These are phyloP conservation scores for Calonectria honghensis DNA, from an alignment of 2,329 filamentous ascomycete genomes.

Conservation along the genomic window DNA sequence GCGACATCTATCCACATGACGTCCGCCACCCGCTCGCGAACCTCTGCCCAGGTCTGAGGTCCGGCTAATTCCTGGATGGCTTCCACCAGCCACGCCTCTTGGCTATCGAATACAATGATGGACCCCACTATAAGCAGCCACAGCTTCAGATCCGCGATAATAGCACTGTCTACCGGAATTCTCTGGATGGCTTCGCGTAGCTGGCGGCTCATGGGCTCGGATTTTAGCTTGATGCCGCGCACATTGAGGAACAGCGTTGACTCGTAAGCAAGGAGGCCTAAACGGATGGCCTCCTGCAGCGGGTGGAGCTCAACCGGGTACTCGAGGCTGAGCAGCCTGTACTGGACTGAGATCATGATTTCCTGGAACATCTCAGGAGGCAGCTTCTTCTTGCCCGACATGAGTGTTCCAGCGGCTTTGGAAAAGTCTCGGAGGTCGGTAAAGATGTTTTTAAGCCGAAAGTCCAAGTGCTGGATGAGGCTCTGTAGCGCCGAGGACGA, in stretches of 20 bases:
- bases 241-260: constrained; percentile 55
- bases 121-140: constrained; percentile 55
- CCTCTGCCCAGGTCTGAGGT: constrained; percentile 49
- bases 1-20: constrained; percentile 55
- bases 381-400: constrained; percentile 49
- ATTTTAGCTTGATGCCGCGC: constrained; percentile 45
- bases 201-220: constrained; percentile 38
- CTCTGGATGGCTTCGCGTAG: constrained; percentile 43
- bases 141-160: constrained; percentile 48
- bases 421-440: constrained; percentile 58
- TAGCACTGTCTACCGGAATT: constrained; percentile 11
- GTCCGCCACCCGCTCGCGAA: constrained; percentile 42
- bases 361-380: constrained; percentile 55
- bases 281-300: constrained; percentile 49
- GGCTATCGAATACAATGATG: constrained; percentile 47
- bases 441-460: constrained; percentile 53
- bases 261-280: constrained; percentile 57
- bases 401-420: constrained; percentile 50
- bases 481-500: constrained; percentile 30
- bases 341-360: constrained; percentile 57
- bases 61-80: constrained; percentile 42
- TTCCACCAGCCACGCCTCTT: constrained; percentile 51
- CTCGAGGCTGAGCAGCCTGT: constrained; percentile 54
- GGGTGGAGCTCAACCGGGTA: constrained; percentile 38
- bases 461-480: constrained; percentile 47